Percentiles rank a stretch among this genome's conserved stretches.
These are phyloP conservation scores for Nakazawaea anatomiae DNA, from an alignment of 805 yeast species.

Conservation along the genomic window DNA sequence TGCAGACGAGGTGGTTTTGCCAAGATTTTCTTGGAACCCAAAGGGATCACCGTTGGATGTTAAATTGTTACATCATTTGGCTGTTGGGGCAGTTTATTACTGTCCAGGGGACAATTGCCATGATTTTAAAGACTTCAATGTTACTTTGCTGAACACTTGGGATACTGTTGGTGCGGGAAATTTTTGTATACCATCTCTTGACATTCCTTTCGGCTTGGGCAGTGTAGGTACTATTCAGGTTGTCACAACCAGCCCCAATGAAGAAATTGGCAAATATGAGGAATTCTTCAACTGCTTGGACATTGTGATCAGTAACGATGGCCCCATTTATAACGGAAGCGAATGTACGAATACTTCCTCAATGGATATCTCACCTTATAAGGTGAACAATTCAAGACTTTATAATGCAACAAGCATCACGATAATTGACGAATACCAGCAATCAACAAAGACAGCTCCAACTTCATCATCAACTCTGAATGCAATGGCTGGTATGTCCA, in stretches of 20 bases:
- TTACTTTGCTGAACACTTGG: conserved; percentile 18
- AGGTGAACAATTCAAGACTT: conserved; percentile 2
- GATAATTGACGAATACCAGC: background rate
- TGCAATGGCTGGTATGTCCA: background rate
- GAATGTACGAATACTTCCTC: conserved; percentile 22
- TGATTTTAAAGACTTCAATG: conserved; percentile 18
- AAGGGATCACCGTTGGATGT: conserved; percentile 24
- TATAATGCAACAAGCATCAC: conserved; percentile 8
- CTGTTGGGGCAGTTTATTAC: conserved; percentile 22
- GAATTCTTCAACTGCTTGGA: conserved; percentile 26
- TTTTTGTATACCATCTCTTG: conserved; percentile 22
- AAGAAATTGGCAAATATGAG: conserved; percentile 14
- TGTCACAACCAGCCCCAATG: conserved; percentile 16
- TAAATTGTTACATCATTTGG: conserved; percentile 14
- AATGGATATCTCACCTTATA: conserved; percentile 4
- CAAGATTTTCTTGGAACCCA: conserved; percentile 25
- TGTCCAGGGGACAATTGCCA: conserved; percentile 19
- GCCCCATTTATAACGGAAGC: conserved; percentile 18
- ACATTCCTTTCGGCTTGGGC: conserved; percentile 18
- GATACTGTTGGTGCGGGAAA: conserved; percentile 19
- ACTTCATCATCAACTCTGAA: background rate
- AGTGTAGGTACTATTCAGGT: conserved; percentile 24
- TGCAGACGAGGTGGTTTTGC: conserved; percentile 17
- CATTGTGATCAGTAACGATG: conserved; percentile 19
- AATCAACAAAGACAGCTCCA: background rate